These are phyloP conservation scores for Peronospora belbahrii DNA, from an alignment of 352 stramenopile species.

Conservation along the genomic window DNA sequence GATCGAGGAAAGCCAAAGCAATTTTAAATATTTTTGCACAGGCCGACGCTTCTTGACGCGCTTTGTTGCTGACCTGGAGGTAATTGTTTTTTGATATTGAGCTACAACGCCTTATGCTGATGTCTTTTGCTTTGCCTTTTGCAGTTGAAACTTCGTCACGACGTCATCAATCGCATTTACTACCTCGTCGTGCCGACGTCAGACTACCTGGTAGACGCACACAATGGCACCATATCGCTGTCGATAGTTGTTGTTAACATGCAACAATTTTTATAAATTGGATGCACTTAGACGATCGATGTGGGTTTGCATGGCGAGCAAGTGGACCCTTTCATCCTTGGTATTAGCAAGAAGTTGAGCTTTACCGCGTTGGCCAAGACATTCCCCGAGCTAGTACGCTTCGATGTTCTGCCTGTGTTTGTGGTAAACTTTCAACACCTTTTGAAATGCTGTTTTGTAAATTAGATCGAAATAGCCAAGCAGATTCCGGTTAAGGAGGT, in stretches of 20 bases:
- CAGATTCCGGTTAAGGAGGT: slow-evolving; percentile 45
- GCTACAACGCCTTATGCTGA: background rate
- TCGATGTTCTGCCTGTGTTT: background rate
- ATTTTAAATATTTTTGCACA: slow-evolving; percentile 84
- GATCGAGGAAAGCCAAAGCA: slow-evolving; percentile 62
- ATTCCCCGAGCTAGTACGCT: slow-evolving; percentile 59
- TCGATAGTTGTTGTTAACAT: background rate
- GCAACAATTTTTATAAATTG: background rate
- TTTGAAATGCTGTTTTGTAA: background rate
- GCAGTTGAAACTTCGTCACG: slow-evolving; percentile 47
- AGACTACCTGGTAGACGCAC: slow-evolving; percentile 40
- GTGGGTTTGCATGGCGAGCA: slow-evolving; percentile 49
- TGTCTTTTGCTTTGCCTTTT: background rate
- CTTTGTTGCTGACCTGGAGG: slow-evolving; percentile 58
- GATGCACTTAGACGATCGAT: slow-evolving; percentile 45
- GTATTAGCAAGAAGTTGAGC: slow-evolving; percentile 63
- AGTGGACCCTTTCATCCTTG: slow-evolving; percentile 65
- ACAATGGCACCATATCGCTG: background rate
- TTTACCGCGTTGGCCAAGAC: slow-evolving; percentile 61
- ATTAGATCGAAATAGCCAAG: slow-evolving; percentile 60
- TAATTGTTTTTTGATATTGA: slow-evolving; percentile 8
- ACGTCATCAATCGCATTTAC: slow-evolving; percentile 55
- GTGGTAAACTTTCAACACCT: background rate
- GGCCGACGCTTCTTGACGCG: slow-evolving; percentile 69
- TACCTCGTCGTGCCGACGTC: slow-evolving; percentile 33